Evolutionary conservation across 139 green algal species (phyloP).

Genomic region (Ettlia oleoabundans): DNA sequence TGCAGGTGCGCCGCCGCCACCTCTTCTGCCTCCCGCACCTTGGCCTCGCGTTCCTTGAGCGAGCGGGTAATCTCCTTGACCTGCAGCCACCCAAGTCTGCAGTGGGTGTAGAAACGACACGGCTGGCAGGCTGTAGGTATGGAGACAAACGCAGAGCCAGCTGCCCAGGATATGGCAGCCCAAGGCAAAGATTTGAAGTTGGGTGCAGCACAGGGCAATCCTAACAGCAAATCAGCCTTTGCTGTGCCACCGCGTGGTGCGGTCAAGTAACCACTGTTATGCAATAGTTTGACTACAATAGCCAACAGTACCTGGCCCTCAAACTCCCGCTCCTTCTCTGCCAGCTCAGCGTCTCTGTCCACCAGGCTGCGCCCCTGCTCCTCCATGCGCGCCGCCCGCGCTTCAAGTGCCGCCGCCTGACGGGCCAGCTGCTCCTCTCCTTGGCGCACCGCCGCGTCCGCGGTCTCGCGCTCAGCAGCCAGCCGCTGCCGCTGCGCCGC

Average conservation of each 20-base stretch:
- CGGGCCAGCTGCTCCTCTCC: conserved; percentile 12
- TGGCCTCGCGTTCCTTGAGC: conserved; percentile 50
- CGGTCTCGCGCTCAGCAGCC: conserved; percentile 1
- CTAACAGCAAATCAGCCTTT: no score
- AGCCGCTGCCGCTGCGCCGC: conserved; percentile 4
- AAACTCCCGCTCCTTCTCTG: conserved; percentile 46
- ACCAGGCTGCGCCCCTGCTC: conserved; percentile 32
- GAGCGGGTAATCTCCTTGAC: conserved; percentile 43
- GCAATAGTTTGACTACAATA: no score
- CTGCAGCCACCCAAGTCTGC: conserved; percentile 21
- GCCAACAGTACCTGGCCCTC: conserved; percentile 49
- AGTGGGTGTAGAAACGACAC: no score
- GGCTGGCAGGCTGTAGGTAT: conserved; percentile 12
- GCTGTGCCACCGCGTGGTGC: no score
- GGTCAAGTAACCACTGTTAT: no score
- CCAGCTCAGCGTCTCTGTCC: conserved; percentile 43
- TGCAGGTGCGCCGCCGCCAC: conserved; percentile 27
- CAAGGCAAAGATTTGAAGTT: no score
- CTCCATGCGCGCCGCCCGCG: conserved; percentile 31
- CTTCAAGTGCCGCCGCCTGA: conserved; percentile 28
- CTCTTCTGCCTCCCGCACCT: conserved; percentile 29
- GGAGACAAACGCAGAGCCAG: no score
- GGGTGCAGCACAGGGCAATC: no score
- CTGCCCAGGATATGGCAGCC: no score
- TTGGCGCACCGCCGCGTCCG: neutral